Evolutionary conservation across 169 alveolate genomes (phyloP), one percentile per base, ranked within the genome.

Genomic region (Plasmodium reichenowi): DNA sequence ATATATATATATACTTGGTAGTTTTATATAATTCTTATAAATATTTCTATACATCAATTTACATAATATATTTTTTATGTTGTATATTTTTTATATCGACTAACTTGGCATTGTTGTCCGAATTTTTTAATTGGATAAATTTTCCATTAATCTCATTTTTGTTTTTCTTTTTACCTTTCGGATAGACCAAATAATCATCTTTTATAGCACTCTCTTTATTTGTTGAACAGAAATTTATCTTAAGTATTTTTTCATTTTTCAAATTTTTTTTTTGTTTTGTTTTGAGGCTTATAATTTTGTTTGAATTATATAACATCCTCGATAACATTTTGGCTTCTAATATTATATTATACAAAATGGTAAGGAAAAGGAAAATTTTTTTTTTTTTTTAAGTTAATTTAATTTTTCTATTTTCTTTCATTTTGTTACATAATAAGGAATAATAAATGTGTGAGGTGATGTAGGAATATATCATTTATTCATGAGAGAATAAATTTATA

Each of bases 101-200:
- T 83, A 50, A 83, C 91, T 62, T 68, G 91, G 73, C 59, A 15
- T 47, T 54, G 56, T 72, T 83, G 38, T 83, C 91, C 32, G 91
- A 83, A 45, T 83, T 74, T 32, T 72, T 72, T 38, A 83, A 74
- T 45, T 83, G 91, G 22, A 83, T 68, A 63, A 68, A 83, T 26
- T 58, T 67, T 26, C 59, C 85, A 58, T 58, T 56, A 12, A 13
- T 52, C 29, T 26, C 2, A 15, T 38, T 48, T 32, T 22, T 56
- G 43, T 68, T 72, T 48, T 43, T 15, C 12, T 72, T 66, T 22
- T 52, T 15, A 7, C 29, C 45, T 74, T 52, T 13, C n/a, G 24
- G 12, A 24, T 22, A 17, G 10, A 38, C 47, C 10, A 38, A 38
- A 38, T 5, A 38, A 5, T 38, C 47, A 38, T 38, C 10, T 38